Conservation (phyloP, 2,329 filamentous ascomycete genomes). For the Botryotinia calthae region DNA sequence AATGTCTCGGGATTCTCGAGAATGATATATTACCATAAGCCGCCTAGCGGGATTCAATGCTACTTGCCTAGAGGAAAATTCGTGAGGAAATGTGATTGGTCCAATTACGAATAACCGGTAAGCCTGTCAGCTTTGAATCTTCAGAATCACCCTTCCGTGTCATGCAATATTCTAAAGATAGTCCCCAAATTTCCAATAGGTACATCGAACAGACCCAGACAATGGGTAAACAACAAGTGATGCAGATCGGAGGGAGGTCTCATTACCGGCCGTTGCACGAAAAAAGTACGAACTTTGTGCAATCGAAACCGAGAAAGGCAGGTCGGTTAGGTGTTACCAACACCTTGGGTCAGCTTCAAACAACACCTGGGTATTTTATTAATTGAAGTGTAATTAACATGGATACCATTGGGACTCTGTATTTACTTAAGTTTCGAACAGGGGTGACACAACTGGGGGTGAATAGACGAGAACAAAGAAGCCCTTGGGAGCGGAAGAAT, state of each 20-base stretch:
- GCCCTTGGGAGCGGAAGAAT: constrained; percentile 1
- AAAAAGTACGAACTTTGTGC: not conserved
- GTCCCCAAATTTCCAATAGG: not conserved
- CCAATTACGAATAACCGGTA: constrained; percentile 1
- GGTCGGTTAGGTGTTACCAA: constrained; percentile 18
- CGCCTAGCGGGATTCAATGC: not conserved
- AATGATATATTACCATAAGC: not conserved
- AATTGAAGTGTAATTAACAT: not conserved
- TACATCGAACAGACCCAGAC: constrained; percentile 5
- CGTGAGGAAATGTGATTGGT: not conserved
- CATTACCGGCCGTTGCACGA: constrained; percentile 16
- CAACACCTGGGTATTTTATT: not conserved
- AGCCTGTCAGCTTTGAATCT: constrained; percentile 13
- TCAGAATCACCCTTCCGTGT: constrained; percentile 11
- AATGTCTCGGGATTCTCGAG: not conserved
- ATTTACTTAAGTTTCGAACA: not conserved
- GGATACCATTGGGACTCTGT: not conserved
- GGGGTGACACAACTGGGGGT: not conserved
- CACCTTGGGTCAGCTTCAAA: constrained; percentile 16
- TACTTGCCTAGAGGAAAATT: not conserved
- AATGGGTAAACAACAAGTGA: constrained; percentile 16
- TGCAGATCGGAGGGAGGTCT: not conserved
- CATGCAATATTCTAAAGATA: constrained; percentile 12
- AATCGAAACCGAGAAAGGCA: not conserved
- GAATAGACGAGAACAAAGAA: not conserved